Conservation (phyloP, 495 filamentous ascomycete genomes). For the Lasiosphaeria hispida region DNA sequence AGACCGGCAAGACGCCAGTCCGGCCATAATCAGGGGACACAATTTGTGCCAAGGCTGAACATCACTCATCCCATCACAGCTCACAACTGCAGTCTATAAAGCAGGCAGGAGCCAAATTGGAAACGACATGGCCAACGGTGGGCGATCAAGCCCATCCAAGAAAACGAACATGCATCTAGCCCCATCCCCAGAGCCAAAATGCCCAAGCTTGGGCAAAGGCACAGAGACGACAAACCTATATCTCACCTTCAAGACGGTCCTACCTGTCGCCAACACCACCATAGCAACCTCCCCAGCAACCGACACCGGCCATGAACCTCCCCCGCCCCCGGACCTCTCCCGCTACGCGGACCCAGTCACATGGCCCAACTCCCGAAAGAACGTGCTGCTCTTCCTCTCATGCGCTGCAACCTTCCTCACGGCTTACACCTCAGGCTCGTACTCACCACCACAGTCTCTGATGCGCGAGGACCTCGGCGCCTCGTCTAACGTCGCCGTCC, state of each 20-base stretch:
- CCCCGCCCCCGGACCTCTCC: slow-evolving; percentile 63
- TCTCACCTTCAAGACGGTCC: slow-evolving; percentile 66
- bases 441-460: slow-evolving; percentile 63
- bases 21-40: too few species aligned
- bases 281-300: slow-evolving; percentile 27
- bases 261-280: slow-evolving; percentile 57
- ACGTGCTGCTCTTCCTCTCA: slow-evolving; percentile 68
- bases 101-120: too few species aligned
- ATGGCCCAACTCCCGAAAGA: slow-evolving; percentile 70
- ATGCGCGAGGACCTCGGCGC: slow-evolving; percentile 62
- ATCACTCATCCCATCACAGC: too few species aligned
- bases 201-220: slow-evolving; percentile 1
- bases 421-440: slow-evolving; percentile 79
- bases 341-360: slow-evolving; percentile 68
- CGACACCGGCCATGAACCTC: slow-evolving; percentile 23
- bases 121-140: too few species aligned
- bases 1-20: too few species aligned
- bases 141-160: too few species aligned
- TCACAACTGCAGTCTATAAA: too few species aligned
- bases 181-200: neutral
- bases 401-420: slow-evolving; percentile 74
- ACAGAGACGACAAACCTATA: slow-evolving; percentile 62
- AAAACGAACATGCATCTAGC: too few species aligned
- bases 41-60: too few species aligned
- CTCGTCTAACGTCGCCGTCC: slow-evolving; percentile 59